Percentiles rank a stretch among this genome's conserved stretches.
Conservation (phyloP, 1,284 basidiomycete species). For the Thelephora terrestris region DNA sequence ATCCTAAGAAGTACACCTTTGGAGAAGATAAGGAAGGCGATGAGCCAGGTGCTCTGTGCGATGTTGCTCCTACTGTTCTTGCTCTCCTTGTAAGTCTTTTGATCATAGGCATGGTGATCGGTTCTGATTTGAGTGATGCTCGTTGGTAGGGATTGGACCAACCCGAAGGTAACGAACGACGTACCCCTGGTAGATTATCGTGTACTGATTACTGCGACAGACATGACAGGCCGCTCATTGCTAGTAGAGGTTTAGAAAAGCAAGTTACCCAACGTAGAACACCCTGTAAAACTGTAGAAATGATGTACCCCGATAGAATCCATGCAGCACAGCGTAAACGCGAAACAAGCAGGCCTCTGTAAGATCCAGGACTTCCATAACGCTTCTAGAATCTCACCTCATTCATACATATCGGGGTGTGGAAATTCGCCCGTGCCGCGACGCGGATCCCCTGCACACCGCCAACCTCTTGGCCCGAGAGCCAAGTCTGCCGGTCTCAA, state of each 20-base stretch:
- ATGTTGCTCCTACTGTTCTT: slow-evolving; percentile 82
- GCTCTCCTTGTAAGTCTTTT: slow-evolving; percentile 49
- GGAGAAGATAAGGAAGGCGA: slow-evolving; percentile 37
- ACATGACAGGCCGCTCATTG: neutral
- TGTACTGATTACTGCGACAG: neutral
- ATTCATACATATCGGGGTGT: too few species aligned
- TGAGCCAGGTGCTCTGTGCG: slow-evolving; percentile 68
- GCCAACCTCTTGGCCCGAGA: too few species aligned
- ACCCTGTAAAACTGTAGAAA: too few species aligned
- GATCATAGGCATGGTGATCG: neutral
- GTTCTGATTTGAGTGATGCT: neutral
- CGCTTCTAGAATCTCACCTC: too few species aligned
- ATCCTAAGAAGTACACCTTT: slow-evolving; percentile 39
- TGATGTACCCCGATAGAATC: too few species aligned
- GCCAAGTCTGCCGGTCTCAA: too few species aligned
- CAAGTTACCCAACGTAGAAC: too few species aligned
- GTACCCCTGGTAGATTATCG: neutral
- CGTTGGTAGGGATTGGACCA: neutral
- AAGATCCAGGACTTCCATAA: too few species aligned
- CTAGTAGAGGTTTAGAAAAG: neutral
- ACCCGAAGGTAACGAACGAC: neutral
- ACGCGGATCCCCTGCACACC: too few species aligned
- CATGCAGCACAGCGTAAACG: too few species aligned
- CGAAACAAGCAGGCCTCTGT: too few species aligned
- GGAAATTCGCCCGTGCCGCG: too few species aligned